phyloP scores from a whole-genome alignment of 1,284 basidiomycete genomes.

The Macrocystidia cucumis region DNA sequence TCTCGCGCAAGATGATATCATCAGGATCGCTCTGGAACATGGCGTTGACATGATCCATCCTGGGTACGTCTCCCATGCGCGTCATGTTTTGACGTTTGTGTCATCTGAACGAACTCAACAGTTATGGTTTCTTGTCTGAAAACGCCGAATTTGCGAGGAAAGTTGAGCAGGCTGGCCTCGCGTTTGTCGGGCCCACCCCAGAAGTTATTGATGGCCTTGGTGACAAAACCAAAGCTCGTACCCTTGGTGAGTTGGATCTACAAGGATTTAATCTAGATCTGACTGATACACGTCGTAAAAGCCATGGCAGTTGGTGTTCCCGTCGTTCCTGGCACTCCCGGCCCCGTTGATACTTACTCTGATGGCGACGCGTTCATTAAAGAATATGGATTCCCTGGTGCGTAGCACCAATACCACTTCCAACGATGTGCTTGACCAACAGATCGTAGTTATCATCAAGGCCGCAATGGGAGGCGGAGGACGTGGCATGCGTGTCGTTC shows the following conservation, averaged over 20 bases:
- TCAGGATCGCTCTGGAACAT: slow-evolving; percentile 91
- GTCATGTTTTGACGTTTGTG: slow-evolving; percentile 1
- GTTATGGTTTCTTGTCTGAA: slow-evolving; percentile 97
- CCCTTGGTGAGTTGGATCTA: slow-evolving; percentile 48
- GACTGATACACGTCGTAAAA: slow-evolving; percentile 18
- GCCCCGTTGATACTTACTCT: slow-evolving; percentile 79
- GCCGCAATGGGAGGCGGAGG: slow-evolving; percentile 99
- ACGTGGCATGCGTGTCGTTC: slow-evolving; percentile 97
- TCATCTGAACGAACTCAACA: slow-evolving; percentile 21
- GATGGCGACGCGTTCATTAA: slow-evolving; percentile 88
- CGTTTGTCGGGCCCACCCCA: slow-evolving; percentile 94
- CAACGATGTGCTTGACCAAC: not conserved
- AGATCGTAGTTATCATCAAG: slow-evolving; percentile 80
- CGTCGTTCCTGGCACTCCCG: slow-evolving; percentile 96
- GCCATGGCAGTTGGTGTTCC: slow-evolving; percentile 89
- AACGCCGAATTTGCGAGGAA: slow-evolving; percentile 94
- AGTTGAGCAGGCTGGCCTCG: slow-evolving; percentile 95
- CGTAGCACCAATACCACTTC: slow-evolving; percentile 13
- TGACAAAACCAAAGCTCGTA: slow-evolving; percentile 97
- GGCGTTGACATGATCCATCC: slow-evolving; percentile 99
- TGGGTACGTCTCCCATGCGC: slow-evolving; percentile 53
- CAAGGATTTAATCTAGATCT: slow-evolving; percentile 3
- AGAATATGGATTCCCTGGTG: slow-evolving; percentile 92
- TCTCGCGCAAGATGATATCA: slow-evolving; percentile 96
- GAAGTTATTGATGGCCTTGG: slow-evolving; percentile 97